Evolutionary conservation across 2,329 filamentous ascomycete species (phyloP), one percentile per base, ranked within the genome.

Genomic region (Paramyrothecium roridum): DNA sequence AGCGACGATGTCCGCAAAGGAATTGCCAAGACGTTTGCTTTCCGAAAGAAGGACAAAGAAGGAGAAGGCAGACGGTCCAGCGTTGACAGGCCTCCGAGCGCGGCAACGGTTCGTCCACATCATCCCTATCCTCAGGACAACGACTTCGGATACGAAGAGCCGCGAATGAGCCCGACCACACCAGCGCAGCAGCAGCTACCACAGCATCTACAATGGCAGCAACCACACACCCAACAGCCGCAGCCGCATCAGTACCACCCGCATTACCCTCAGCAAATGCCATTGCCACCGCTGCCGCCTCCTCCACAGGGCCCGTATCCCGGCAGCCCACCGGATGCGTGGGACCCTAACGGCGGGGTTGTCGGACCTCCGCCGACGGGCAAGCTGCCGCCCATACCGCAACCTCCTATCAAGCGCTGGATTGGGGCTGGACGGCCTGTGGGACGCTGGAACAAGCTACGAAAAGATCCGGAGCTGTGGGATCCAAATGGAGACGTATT

Each of bases 391-490:
- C 70, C 76, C 0, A 64, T 79, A 3, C 77, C 78, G 0, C 63
- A 62, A 13, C 74, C 77, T 0, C 70, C 74, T 3, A 77, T 83
- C 55, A 81, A 77, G 61, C 77, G 80, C 13, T 85, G 81, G 81
- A 70, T 79, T 13, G 81, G 81, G 0, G 73, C 69, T 3, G 80
- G 80, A 1, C 69, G 76, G 16, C 74, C 78, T 0, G 73, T 78
- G 1, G 75, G 80, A 52, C 71, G 76, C 30, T 84, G 81, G 81
- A 83, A 82, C 61, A 83, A 83, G 63, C 70, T 84, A 2, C 74
- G 79, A 11, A 83, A 84, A 63, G 83, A 86, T 50, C 80, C 81
- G 2, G 83, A 85, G 60, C 67, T 86, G 2, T 86, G 83, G 83
- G 81, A 85, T 60, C 77, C 78, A 0, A 81, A 83, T 55, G 83